Percentiles rank a stretch among this genome's conserved stretches.
phyloP scores from a whole-genome alignment of 73 alveolate species.

The Paraurostyla sp. region DNA sequence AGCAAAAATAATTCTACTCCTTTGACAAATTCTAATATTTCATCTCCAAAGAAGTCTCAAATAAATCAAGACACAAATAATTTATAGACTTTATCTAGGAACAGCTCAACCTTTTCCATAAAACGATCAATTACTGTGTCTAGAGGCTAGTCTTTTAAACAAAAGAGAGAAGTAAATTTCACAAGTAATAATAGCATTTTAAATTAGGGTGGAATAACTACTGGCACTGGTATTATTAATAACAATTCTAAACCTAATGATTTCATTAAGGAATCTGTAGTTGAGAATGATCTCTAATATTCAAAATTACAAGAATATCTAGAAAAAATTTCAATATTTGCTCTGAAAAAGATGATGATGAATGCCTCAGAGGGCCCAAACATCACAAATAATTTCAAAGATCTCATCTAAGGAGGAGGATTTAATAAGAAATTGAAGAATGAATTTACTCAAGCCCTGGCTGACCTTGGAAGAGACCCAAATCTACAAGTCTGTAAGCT shows the following conservation, averaged over 20 bases:
- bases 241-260: neutral
- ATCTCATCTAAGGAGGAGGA: neutral
- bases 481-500: constrained; percentile 1
- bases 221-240: neutral
- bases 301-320: neutral
- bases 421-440: neutral
- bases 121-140: neutral
- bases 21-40: neutral
- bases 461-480: constrained; percentile 9
- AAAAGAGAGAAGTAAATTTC: neutral
- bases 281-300: neutral
- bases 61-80: neutral
- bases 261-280: neutral
- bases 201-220: neutral
- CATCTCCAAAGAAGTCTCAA: neutral
- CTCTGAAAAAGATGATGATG: constrained; percentile 15
- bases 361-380: constrained; percentile 21
- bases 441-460: neutral
- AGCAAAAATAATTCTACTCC: neutral
- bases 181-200: neutral
- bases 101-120: neutral
- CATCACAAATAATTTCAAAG: neutral
- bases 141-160: constrained; percentile 18
- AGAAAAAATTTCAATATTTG: neutral
- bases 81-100: neutral